phyloP scores from a whole-genome alignment of 2,329 filamentous ascomycete species.

The Colletotrichum agaves region DNA sequence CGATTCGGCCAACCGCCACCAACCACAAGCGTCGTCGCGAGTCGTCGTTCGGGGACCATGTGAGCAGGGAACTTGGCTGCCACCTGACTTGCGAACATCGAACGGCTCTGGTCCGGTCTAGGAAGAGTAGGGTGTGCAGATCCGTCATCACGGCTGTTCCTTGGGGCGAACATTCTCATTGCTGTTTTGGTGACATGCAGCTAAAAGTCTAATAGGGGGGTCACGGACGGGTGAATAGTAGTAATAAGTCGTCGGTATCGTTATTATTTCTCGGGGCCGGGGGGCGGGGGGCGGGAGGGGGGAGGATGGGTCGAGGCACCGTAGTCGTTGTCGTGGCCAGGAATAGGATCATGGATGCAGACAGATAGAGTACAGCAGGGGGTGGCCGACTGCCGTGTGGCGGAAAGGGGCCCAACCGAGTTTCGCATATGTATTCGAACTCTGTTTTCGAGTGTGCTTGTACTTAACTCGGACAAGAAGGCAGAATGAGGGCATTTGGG shows the following conservation, averaged over 20 bases:
- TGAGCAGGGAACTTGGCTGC: slow-evolving; percentile 1
- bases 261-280: not conserved
- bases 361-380: slow-evolving; percentile 23
- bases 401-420: not conserved
- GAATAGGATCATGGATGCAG: slow-evolving; percentile 22
- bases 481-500: not conserved
- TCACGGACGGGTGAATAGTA: not conserved
- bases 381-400: not conserved
- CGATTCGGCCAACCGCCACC: slow-evolving; percentile 1
- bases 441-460: not conserved
- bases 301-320: too few relatives aligned
- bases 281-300: too few relatives aligned
- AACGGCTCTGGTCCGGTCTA: not conserved
- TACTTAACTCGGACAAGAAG: not conserved
- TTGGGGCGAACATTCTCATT: not conserved
- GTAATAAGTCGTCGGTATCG: too few relatives aligned
- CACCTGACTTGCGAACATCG: slow-evolving; percentile 20
- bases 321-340: not conserved
- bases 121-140: not conserved
- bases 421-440: not conserved
- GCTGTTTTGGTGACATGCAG: slow-evolving; percentile 4
- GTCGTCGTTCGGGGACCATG: slow-evolving; percentile 13
- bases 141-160: not conserved
- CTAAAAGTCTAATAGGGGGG: not conserved
- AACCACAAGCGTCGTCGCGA: not conserved